Evolutionary conservation across 306 rosid genomes (phyloP), one percentile per base, ranked within the genome.

Genomic region (Pterocarpus santalinus): DNA sequence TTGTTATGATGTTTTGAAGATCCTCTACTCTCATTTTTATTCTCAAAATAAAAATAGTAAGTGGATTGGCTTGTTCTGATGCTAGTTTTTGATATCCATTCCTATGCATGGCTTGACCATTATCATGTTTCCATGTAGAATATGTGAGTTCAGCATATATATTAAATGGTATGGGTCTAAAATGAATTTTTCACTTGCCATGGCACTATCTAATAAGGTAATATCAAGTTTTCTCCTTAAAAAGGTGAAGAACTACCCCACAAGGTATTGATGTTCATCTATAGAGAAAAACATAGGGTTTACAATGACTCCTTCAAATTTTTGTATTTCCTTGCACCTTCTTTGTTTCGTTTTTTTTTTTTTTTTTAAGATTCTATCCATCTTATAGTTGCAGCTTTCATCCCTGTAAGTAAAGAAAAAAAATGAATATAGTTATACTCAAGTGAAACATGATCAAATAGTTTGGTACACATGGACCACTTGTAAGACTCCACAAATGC

Each of bases 401-500:
- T 28, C 69, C 73, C 22, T 51, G 14, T 22, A 22, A 22, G 28
- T 22, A 22, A 28, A 16, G 30, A 71, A 47, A 58, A 80, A 10
- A 7, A 30, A 62, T 30, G 47, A 49, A 30, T 55, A n/a, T 64
- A 41, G 32, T 52, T 80, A 76, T 57, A 41, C 57, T 49, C 61
- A 64, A 73, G 11, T 12, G 77, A 65, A 41, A 22, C 69, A 71
- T 55, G 79, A 55, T 32, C 14, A 16, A 47, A 15, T 70, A 47
- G 72, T n/a, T 82, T 7, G 67, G 62, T 34, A 66, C 51, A 68
- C 58, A 35, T 30, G 66, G 52, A 13, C 22, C 66, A 49, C 65
- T 11, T 51, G 67, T 49, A 69, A 63, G 30, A 79, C 77, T 76
- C 77, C 81, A 58, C 46, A 76, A 14, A 52, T 57, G 67, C 77